These are phyloP conservation scores for Cladosporium sp. DNA, from an alignment of 2,329 filamentous ascomycete species.

Conservation along the genomic window DNA sequence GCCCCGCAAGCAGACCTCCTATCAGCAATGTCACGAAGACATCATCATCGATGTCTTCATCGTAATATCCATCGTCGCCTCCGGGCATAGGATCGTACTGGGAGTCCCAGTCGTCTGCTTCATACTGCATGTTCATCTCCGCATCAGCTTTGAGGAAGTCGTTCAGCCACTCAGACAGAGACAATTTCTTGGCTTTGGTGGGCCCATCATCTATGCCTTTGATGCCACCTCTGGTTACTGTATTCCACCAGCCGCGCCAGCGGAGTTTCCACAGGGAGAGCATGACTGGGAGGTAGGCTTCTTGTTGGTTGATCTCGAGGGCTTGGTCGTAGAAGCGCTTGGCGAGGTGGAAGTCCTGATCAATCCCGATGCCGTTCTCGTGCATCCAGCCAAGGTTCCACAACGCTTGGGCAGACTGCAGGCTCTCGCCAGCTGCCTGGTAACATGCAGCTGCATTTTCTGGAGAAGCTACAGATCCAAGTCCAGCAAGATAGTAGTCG, in stretches of 20 bases:
- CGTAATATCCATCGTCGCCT: constrained; percentile 53
- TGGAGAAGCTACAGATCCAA: constrained; percentile 64
- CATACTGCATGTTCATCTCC: constrained; percentile 47
- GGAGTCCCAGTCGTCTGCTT: constrained; percentile 48
- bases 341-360: constrained; percentile 94
- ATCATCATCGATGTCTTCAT: constrained; percentile 69
- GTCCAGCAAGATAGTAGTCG: constrained; percentile 88
- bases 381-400: constrained; percentile 99
- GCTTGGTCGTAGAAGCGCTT: constrained; percentile 96
- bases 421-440: constrained; percentile 83
- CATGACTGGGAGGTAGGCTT: constrained; percentile 91
- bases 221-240: constrained; percentile 81
- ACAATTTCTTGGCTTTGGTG: constrained; percentile 35
- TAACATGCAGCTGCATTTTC: constrained; percentile 94
- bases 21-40: constrained; percentile 84
- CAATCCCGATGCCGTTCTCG: constrained; percentile 88
- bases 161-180: constrained; percentile 79
- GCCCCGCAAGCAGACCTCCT: constrained; percentile 69
- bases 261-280: constrained; percentile 84
- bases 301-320: constrained; percentile 77
- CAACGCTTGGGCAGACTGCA: constrained; percentile 89
- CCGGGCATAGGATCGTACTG: constrained; percentile 49
- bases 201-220: constrained; percentile 86
- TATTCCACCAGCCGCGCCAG: constrained; percentile 89
- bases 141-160: constrained; percentile 71